Evolutionary conservation across 2,329 filamentous ascomycete species (phyloP), one percentile per base, ranked within the genome.

Genomic region (Claviceps sp.): DNA sequence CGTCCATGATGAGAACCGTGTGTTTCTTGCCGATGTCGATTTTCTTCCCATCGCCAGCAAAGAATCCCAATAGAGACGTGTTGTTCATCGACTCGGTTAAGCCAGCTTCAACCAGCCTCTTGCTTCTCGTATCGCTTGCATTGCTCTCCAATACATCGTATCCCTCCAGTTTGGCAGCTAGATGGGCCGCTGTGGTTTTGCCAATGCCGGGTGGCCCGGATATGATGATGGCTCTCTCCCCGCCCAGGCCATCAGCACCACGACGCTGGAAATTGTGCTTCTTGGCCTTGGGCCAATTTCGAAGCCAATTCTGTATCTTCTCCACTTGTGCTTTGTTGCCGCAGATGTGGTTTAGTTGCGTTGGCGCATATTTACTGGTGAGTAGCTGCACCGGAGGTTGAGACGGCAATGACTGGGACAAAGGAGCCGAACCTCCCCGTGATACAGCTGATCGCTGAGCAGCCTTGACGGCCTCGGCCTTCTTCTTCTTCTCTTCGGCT

Each of bases 1-100:
- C 93, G 60, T 98, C 93, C 93, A 98, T 97, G 69, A 98, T 89
- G 48, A 98, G 73, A 5, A 96, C 88, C 38, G 97, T 82, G 60
- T 96, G 96, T 73, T 94, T 95, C 73, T 93, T 97, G 16, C 76
- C 75, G 4, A 73, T 70, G 45, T 96, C 85, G 3, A 95, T 82
- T 53, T 84, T 78, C 68, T 93, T 87, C 24, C 87, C 86, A 52
- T 90, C 87, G 2, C 82, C 82, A 6, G 89, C 82, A 66, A 97
- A 98, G 68, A 86, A 98, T 1, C 93, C 93, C 52, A 89, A 77
- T 13, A 98, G 74, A 22, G 91, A 97, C 0, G 85, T 97, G 51
- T 95, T 97, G 66, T 93, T 89, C 64, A 98, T 80, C 10, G 95
- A 86, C 56, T 95, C 93, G 59, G 81, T 82, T n/a, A 97, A 76